phyloP scores from a whole-genome alignment of 2,329 filamentous ascomycete species.

The Aspergillus sojae region DNA sequence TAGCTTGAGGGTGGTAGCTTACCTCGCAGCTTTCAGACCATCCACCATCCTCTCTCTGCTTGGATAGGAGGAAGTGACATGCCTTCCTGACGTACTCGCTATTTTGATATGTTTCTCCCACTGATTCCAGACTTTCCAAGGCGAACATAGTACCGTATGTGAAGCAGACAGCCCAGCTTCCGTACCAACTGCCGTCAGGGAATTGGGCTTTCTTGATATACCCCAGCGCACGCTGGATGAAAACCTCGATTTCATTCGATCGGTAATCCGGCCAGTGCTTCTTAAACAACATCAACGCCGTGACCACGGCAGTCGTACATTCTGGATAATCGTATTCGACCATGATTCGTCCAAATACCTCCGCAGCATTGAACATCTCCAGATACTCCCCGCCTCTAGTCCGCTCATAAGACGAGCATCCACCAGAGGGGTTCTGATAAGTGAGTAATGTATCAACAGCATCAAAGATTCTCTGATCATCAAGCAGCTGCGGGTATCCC shows the following conservation, averaged over 20 bases:
- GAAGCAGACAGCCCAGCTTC: conserved; percentile 12
- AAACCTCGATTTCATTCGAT: not conserved
- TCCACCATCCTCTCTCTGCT: conserved; percentile 14
- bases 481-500: not conserved
- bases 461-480: not conserved
- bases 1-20: not conserved
- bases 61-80: conserved; percentile 10
- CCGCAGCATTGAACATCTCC: conserved; percentile 13
- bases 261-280: conserved; percentile 7
- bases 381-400: conserved; percentile 3
- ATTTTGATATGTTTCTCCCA: conserved; percentile 7
- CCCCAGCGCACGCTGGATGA: not conserved
- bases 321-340: conserved; percentile 14
- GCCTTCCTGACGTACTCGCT: not conserved
- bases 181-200: conserved; percentile 13
- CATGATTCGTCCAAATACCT: conserved; percentile 16
- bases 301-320: conserved; percentile 11
- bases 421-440: conserved; percentile 12
- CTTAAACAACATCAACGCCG: conserved; percentile 3
- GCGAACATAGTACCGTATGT: conserved; percentile 18
- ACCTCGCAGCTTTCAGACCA: conserved; percentile 6
- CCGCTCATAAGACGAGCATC: conserved; percentile 12
- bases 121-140: conserved; percentile 8
- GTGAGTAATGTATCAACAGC: conserved; percentile 11
- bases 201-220: conserved; percentile 7